Percentiles rank a stretch among this genome's conserved stretches.
Evolutionary conservation across 2,329 filamentous ascomycete species (phyloP).

Genomic region (Hypoxylon sp.): DNA sequence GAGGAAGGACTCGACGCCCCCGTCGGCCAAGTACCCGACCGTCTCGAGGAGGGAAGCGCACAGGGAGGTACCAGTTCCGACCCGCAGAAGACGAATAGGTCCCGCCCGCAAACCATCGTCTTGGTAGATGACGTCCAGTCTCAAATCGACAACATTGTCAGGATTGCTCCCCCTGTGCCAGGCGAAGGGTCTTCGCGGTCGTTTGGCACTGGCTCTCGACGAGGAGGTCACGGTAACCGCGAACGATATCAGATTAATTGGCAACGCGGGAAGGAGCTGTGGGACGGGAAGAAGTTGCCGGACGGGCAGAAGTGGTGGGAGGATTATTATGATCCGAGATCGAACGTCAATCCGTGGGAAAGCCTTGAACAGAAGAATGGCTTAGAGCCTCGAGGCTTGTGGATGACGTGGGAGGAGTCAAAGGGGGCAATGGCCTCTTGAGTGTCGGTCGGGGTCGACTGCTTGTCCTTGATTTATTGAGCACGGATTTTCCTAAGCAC

Average conservation of each 20-base stretch:
- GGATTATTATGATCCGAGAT: conserved; percentile 76
- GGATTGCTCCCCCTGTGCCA: conserved; percentile 21
- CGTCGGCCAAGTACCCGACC: conserved; percentile 6
- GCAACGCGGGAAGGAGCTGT: no score
- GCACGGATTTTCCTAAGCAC: neutral
- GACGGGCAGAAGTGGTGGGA: conserved; percentile 66
- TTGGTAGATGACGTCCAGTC: conserved; percentile 42
- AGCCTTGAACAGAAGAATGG: conserved; percentile 62
- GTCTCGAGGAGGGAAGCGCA: conserved; percentile 1
- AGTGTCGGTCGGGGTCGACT: neutral
- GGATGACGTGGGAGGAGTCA: conserved; percentile 55
- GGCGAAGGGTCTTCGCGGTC: conserved; percentile 15
- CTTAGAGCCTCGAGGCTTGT: conserved; percentile 58
- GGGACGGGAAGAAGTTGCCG: no score
- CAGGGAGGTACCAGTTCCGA: conserved; percentile 32
- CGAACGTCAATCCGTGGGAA: conserved; percentile 80
- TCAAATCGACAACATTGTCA: conserved; percentile 47
- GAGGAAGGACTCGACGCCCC: conserved; percentile 41
- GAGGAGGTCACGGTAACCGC: conserved; percentile 23
- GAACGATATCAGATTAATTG: conserved; percentile 36
- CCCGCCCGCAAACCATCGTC: conserved; percentile 47
- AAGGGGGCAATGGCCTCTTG: conserved; percentile 28
- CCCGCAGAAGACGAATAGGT: conserved; percentile 51
- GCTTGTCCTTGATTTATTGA: neutral
- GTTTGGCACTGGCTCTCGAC: neutral